These are phyloP conservation scores for Dryadomyces quercus-mongolicae DNA, from an alignment of 2,329 filamentous ascomycete genomes.

Conservation along the genomic window DNA sequence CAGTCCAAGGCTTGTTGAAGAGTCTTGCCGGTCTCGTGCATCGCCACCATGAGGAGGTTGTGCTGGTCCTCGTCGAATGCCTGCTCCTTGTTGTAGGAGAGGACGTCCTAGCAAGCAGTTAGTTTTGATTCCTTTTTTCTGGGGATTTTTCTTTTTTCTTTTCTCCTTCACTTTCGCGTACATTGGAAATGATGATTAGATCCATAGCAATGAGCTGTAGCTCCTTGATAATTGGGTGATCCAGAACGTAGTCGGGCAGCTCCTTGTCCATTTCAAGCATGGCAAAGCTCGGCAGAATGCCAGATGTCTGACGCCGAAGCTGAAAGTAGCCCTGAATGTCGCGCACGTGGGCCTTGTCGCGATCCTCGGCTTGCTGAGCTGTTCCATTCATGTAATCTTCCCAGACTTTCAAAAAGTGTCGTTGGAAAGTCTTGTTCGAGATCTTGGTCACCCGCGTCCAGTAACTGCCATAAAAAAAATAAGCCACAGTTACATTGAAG, in stretches of 20 bases:
- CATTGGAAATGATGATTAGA: background rate
- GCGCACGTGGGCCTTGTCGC: background rate
- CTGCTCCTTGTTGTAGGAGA: background rate
- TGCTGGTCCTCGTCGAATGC: background rate
- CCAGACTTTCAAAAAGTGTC: background rate
- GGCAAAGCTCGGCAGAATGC: background rate
- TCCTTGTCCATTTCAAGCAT: background rate
- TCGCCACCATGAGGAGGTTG: background rate
- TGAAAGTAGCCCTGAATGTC: background rate
- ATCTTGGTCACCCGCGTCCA: background rate
- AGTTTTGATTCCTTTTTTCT: background rate
- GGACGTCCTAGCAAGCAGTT: background rate
- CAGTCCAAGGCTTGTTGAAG: background rate
- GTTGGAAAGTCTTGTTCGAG: background rate
- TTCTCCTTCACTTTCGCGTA: no score
- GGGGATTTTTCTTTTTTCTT: background rate
- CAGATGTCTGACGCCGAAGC: background rate
- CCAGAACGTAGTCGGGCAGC: background rate
- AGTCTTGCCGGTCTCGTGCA: background rate
- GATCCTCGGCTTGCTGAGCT: background rate
- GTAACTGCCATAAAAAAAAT: background rate
- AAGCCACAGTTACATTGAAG: background rate
- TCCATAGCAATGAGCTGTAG: background rate
- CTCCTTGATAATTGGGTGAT: background rate
- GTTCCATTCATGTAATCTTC: background rate